Conservation (phyloP, 2,329 filamentous ascomycete species). For the Sordariomycetes sp. region DNA sequence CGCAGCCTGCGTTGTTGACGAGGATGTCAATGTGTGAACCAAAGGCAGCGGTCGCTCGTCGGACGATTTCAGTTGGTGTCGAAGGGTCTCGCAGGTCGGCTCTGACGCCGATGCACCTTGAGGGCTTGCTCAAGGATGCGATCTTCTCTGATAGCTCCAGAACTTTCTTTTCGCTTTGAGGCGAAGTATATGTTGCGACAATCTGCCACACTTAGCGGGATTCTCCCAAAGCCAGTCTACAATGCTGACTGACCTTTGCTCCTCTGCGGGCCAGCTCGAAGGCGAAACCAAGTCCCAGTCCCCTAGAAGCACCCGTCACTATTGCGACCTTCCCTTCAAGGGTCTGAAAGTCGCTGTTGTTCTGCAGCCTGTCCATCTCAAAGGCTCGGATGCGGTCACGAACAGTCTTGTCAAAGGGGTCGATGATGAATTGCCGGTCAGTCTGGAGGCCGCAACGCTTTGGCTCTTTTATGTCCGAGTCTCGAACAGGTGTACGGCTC, state of each 20-base stretch:
- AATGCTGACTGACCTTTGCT: constrained; percentile 8
- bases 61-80: constrained; percentile 20
- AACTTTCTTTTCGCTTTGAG: constrained; percentile 6
- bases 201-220: constrained; percentile 5
- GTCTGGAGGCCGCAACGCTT: too few relatives aligned
- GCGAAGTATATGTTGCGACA: constrained; percentile 10
- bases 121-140: constrained; percentile 1
- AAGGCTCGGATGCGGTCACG: neutral
- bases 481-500: too few relatives aligned
- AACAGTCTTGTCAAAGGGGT: too few relatives aligned
- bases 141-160: constrained; percentile 9
- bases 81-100: constrained; percentile 11
- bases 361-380: neutral
- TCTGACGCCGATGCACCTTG: constrained; percentile 8
- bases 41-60: constrained; percentile 10
- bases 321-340: constrained; percentile 12
- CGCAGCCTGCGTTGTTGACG: constrained; percentile 28
- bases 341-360: neutral
- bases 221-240: neutral
- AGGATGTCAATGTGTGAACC: constrained; percentile 19
- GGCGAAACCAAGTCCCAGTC: constrained; percentile 12
- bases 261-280: constrained; percentile 12
- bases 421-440: too few relatives aligned
- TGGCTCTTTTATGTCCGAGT: too few relatives aligned
- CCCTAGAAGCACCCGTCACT: constrained; percentile 13